Conservation (phyloP, 148 eudicot genomes). For the Nyssa sinensis region DNA sequence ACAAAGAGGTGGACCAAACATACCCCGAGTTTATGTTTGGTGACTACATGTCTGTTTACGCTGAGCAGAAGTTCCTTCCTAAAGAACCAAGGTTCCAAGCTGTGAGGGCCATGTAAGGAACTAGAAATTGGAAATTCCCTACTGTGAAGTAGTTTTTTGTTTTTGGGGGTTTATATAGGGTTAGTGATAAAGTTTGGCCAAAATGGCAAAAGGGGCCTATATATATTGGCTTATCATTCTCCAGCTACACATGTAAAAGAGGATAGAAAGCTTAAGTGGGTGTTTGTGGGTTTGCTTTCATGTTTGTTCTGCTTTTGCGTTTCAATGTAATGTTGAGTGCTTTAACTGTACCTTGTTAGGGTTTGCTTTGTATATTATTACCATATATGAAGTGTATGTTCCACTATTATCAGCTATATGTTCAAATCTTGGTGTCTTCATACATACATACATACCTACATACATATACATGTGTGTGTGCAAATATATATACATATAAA, state of each 20-base stretch:
- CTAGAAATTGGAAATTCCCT: background rate
- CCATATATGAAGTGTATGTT: background rate
- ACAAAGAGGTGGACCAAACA: conserved; percentile 13
- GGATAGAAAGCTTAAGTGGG: background rate
- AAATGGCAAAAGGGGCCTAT: background rate
- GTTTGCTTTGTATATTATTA: background rate
- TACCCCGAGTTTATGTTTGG: conserved; percentile 83
- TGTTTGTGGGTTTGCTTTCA: background rate
- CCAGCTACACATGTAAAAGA: background rate
- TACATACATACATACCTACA: too few relatives aligned
- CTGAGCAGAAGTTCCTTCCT: conserved; percentile 74
- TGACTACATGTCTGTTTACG: conserved; percentile 83
- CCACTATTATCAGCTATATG: background rate
- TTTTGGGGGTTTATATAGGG: background rate
- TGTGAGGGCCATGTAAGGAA: conserved; percentile 47
- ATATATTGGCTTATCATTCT: background rate
- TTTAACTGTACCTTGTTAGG: background rate
- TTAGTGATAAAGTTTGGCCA: background rate
- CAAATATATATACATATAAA: too few relatives aligned
- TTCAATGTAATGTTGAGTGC: background rate
- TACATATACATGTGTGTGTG: too few relatives aligned
- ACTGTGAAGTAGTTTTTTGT: background rate
- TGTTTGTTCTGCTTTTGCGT: background rate
- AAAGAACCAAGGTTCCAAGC: conserved; percentile 89
- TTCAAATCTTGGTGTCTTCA: too few relatives aligned